Base-by-base conservation (phyloP, 169 alveolate species). In the Eimeria sp. region DNA sequence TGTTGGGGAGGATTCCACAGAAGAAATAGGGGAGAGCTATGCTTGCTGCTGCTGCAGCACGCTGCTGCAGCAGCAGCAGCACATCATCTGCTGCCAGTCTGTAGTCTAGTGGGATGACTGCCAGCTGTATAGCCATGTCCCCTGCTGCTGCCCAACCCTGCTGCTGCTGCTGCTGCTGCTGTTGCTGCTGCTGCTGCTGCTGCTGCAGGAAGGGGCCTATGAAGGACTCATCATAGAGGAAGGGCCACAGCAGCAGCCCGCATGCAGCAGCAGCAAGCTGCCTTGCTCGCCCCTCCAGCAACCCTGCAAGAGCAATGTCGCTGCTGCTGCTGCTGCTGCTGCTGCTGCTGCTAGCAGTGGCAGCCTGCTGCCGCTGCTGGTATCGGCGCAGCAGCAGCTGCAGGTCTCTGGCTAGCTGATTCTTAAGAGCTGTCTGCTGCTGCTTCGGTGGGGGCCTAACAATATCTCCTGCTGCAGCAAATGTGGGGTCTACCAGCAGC, bases 391-490 rank as follows among this genome's bases (percentile, higher is more conserved):
- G 66, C 88, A 78, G 88, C 88, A 52, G 43, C 62, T 43, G 68
- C 14, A 78, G 66, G 60, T 78, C 88, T 46, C 62, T 13, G 3
- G 64, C 16, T 23, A 78, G 88, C 43, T 78, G 88, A 9, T 9
- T 11, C 62, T 78, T 78, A 40, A 49, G 52, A 16, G 43, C 88
- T 11, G 88, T 54, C n/a, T 78, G 88, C 88, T 78, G 88, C 88
- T 43, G 49, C 66, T 10, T 14, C 6, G 88, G 66, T n/a, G 88
- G 88, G 25, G 68, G 88, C 20, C 88, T 30, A 4, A 52, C 13
- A 68, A 78, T 78, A 37, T 78, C 88, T 43, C 88, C 88, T 52
- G 88, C 88, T 78, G 88, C 88, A 78, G 88, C 88, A 78, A 49
- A 78, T 30, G 88, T 49, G 64, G 88, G 88, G 43, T 78, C 88